Evolutionary conservation across 176 grass and related monocot genomes (phyloP), one percentile per base, ranked within the genome.

Genomic region (Oryza brachyantha): DNA sequence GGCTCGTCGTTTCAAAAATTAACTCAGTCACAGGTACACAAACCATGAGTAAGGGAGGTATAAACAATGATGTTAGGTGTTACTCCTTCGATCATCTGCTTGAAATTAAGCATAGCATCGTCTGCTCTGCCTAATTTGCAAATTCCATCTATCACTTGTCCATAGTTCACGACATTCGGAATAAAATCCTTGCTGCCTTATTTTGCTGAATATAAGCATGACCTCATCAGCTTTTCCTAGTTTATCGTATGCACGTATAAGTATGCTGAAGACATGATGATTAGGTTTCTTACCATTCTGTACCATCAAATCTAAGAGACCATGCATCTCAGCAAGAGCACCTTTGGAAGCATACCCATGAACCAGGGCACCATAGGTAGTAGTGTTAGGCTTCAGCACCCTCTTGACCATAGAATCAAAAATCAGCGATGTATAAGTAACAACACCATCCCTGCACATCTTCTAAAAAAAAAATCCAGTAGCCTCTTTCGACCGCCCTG

Each of bases 351-450:
- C 8, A 13, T 61, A 29, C 25, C 25, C 25, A 61, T 29, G 10
- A 6, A 61, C 2, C 10, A 61, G 1, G 11, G 4, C 29, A 28
- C 25, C 3, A 28, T 61, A 61, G 58, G 59, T 61, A 12, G 10
- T 13, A 61, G 29, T 3, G 29, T 61, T 5, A 28, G 59, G 22
- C 11, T 61, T 61, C 1, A 28, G 24, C 0, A 10, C 59, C 7
- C 12, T 61, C 5, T 29, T 61, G 59, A 61, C 59, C 59, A 61
- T 61, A 28, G 59, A 27, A 61, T 61, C 26, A 61, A 61, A 61
- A 27, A 61, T 61, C 0, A 87, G 13, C 3, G 39, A 59, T 29
- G 0, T 87, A 45, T 77, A 81, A 8, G 85, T 64, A 10, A 82
- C 32, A 29, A 17, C 46, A 75, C 78, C 79, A 21, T 41, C 8